Conservation (phyloP, 1,284 basidiomycete genomes). For the Fereydounia khargensis region DNA sequence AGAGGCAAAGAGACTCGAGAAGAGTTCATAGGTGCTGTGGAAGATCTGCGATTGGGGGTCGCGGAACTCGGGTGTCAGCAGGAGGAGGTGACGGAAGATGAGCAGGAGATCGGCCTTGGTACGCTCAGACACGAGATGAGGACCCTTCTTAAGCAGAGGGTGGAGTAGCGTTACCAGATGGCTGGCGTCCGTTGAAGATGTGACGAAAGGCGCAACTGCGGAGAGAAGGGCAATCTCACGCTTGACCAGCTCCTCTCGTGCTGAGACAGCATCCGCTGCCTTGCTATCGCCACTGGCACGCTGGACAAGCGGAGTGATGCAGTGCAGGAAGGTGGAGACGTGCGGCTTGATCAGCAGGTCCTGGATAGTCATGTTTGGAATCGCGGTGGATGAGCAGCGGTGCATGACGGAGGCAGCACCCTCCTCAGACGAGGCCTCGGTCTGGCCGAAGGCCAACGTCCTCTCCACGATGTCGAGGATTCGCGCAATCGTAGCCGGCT, state of each 20-base stretch:
- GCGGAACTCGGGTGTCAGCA: slow-evolving; percentile 69
- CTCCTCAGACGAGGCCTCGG: too few relatives aligned
- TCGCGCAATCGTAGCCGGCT: slow-evolving; percentile 74
- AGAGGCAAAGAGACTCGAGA: slow-evolving; percentile 43
- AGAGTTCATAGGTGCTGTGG: slow-evolving; percentile 33
- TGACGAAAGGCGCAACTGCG: slow-evolving; percentile 72
- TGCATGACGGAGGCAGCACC: slow-evolving; percentile 13
- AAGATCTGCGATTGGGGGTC: slow-evolving; percentile 33
- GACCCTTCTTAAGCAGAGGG: slow-evolving; percentile 76
- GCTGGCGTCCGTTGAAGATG: slow-evolving; percentile 71
- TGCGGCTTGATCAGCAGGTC: slow-evolving; percentile 69
- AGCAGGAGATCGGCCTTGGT: slow-evolving; percentile 80
- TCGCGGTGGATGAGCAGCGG: neutral
- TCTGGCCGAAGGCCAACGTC: slow-evolving; percentile 67
- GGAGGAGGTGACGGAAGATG: slow-evolving; percentile 72
- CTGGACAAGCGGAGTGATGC: slow-evolving; percentile 63
- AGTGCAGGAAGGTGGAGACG: slow-evolving; percentile 72
- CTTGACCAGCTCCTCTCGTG: slow-evolving; percentile 72
- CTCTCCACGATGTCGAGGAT: slow-evolving; percentile 85
- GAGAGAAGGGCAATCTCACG: slow-evolving; percentile 81
- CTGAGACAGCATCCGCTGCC: slow-evolving; percentile 63
- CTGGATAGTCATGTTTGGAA: slow-evolving; percentile 1
- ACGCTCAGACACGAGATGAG: slow-evolving; percentile 77
- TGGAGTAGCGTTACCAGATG: slow-evolving; percentile 73
- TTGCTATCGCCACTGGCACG: slow-evolving; percentile 2